A percentile compares a stretch with the other conserved stretches of the same genome.
These are phyloP conservation scores for Kalmusia sp. DNA, from an alignment of 2,329 filamentous ascomycete genomes.

Conservation along the genomic window DNA sequence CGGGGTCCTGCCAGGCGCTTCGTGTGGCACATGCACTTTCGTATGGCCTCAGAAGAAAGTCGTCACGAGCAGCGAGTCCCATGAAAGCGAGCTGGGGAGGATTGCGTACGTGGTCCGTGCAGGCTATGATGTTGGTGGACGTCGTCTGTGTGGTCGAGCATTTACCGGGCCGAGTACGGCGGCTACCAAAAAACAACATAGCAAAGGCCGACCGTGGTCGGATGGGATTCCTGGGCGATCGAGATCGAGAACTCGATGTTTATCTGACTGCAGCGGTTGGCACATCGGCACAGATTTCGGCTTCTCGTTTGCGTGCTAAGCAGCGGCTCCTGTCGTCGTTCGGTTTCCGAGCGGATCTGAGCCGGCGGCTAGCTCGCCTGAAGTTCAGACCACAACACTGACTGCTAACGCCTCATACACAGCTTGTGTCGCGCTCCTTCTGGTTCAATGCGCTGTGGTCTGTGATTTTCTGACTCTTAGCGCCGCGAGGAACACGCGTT, in stretches of 20 bases:
- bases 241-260: slow-evolving; percentile 2
- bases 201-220: slow-evolving; percentile 6
- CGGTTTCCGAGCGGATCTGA: slow-evolving; percentile 22
- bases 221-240: slow-evolving; percentile 3
- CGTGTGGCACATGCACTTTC: slow-evolving; percentile 12
- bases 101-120: slow-evolving; percentile 11
- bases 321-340: slow-evolving; percentile 10
- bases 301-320: not conserved
- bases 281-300: not conserved
- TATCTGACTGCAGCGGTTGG: slow-evolving; percentile 10
- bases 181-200: slow-evolving; percentile 1
- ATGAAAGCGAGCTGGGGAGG: not conserved
- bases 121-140: slow-evolving; percentile 25
- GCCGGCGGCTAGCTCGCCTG: slow-evolving; percentile 6
- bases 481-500: not conserved
- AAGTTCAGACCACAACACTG: not conserved
- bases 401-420: not conserved
- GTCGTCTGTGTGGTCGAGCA: not conserved
- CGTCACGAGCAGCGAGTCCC: slow-evolving; percentile 4
- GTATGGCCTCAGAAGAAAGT: slow-evolving; percentile 2
- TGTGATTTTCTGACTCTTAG: slow-evolving; percentile 4
- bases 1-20: slow-evolving; percentile 19
- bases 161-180: slow-evolving; percentile 4
- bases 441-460: not conserved
- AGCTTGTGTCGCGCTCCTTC: not conserved